These are phyloP conservation scores for Taiwanofungus camphoratus DNA, from an alignment of 1,284 basidiomycete species.

Conservation along the genomic window DNA sequence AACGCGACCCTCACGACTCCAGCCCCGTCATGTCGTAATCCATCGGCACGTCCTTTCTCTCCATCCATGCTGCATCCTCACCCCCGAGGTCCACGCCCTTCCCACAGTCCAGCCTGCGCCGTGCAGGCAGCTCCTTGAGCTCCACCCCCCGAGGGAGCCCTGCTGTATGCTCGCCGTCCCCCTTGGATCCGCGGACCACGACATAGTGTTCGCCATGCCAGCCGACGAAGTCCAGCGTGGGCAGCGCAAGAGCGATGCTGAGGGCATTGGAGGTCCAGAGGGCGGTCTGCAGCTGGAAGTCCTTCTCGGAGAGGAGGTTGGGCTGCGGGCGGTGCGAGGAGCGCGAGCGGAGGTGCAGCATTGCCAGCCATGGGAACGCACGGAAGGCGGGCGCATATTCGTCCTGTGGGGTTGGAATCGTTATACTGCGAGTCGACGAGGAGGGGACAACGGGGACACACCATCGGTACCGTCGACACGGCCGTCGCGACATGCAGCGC, in stretches of 20 bases:
- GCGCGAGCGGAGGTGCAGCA: slow-evolving; percentile 50
- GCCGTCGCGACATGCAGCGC: slow-evolving; percentile 48
- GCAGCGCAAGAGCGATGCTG: slow-evolving; percentile 42
- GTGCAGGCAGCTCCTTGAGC: slow-evolving; percentile 55
- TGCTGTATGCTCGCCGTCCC: slow-evolving; percentile 10
- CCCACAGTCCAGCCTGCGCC: slow-evolving; percentile 55
- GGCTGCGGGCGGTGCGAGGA: slow-evolving; percentile 47
- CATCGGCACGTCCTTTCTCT: slow-evolving; percentile 65
- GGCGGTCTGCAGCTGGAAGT: slow-evolving; percentile 49
- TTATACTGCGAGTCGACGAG: not conserved
- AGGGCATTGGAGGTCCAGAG: slow-evolving; percentile 47
- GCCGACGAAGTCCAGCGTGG: slow-evolving; percentile 55
- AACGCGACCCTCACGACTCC: slow-evolving; percentile 23
- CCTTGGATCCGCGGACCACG: slow-evolving; percentile 36
- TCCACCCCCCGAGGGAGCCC: too few relatives aligned
- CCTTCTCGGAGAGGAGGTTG: slow-evolving; percentile 53
- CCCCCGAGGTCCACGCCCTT: slow-evolving; percentile 62
- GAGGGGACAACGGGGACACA: slow-evolving; percentile 24
- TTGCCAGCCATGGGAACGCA: slow-evolving; percentile 43
- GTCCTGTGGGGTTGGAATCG: slow-evolving; percentile 31
- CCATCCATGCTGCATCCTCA: slow-evolving; percentile 60
- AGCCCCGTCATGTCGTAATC: slow-evolving; percentile 60
- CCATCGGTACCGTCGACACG: slow-evolving; percentile 44
- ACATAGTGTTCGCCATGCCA: slow-evolving; percentile 69
- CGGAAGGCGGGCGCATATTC: slow-evolving; percentile 44